Percentiles rank a stretch among this genome's conserved stretches.
Evolutionary conservation across 768 basidiomycete species (phyloP).

Genomic region (Suillus sp.): DNA sequence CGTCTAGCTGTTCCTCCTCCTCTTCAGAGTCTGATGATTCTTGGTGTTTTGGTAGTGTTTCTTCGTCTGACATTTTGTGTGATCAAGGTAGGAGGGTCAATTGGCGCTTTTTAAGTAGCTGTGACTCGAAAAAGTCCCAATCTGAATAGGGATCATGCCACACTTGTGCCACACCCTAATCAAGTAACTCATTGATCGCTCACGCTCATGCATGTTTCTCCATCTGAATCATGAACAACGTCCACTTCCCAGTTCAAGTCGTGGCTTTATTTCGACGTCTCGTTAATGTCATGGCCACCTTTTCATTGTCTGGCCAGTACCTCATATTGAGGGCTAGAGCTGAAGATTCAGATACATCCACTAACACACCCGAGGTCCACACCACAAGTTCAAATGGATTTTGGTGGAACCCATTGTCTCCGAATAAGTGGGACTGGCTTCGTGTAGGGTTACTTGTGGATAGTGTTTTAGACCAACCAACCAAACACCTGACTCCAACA

Average conservation of each 20-base stretch:
- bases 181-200: neutral
- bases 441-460: constrained; percentile 6
- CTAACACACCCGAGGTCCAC: neutral
- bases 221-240: constrained; percentile 40
- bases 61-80: constrained; percentile 64
- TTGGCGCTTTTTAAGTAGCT: neutral
- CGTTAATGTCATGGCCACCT: constrained; percentile 64
- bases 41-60: constrained; percentile 61
- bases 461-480: neutral
- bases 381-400: neutral
- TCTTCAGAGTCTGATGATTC: constrained; percentile 75
- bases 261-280: constrained; percentile 63
- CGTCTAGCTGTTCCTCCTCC: constrained; percentile 54
- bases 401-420: constrained; percentile 7
- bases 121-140: constrained; percentile 5
- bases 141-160: neutral
- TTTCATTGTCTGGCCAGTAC: constrained; percentile 73
- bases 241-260: constrained; percentile 60
- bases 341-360: constrained; percentile 8
- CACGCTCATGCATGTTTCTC: neutral
- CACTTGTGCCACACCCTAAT: too few species aligned
- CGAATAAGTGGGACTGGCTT: constrained; percentile 11
- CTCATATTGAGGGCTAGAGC: constrained; percentile 35
- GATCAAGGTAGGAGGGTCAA: constrained; percentile 10
- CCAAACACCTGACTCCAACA: neutral